Base-by-base conservation (phyloP, 208 protist species). In the Acanthamoeba culbertsoni region DNA sequence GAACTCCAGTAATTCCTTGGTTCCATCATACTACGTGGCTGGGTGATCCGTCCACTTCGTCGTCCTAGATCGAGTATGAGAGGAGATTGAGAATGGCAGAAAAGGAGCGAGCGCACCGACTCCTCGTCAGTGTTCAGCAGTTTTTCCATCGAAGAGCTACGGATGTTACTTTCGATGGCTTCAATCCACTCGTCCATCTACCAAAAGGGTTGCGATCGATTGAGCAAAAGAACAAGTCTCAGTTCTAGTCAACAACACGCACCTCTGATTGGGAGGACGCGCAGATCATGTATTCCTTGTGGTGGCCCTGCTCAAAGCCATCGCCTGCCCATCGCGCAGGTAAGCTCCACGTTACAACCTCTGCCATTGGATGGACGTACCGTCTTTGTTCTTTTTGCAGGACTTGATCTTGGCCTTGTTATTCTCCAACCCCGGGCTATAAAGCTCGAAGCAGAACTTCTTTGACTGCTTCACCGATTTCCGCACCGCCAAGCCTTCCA, bases 401-500 rank as follows among this genome's bases (percentile, higher is more conserved):
- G 95, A 93, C 71, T 96, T 96, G 62, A 96, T 95, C 45, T 91
- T 93, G 18, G 84, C 59, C 45, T 59, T 71, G 45, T 71, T 48
- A 53, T 92, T 71, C 31, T 65, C 92, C 16, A 94, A 26, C n/a
- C 55, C 59, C 59, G 75, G 82, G 79, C 86, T 53, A 33, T 93
- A 73, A 23, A 95, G 84, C 57, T 88, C 63, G 40, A 94, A 88
- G 55, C 57, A 82, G 42, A 90, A 91, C 93, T 95, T 95, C 51
- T 95, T 96, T 18, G 92, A 94, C 28, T 75, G 59, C 23, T 93
- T 94, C 10, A 65, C 65, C 16, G 73, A 51, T 10, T 42, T 93
- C 10, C 93, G 45, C 3, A 96, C 95, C 0, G 95, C 28, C 5
- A 97, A 62, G 73, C 96, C 95, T 48, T 97, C 96, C 35, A 97